Evolutionary conservation across 306 rosid genomes (phyloP).

Genomic region (Acmispon strigosus): DNA sequence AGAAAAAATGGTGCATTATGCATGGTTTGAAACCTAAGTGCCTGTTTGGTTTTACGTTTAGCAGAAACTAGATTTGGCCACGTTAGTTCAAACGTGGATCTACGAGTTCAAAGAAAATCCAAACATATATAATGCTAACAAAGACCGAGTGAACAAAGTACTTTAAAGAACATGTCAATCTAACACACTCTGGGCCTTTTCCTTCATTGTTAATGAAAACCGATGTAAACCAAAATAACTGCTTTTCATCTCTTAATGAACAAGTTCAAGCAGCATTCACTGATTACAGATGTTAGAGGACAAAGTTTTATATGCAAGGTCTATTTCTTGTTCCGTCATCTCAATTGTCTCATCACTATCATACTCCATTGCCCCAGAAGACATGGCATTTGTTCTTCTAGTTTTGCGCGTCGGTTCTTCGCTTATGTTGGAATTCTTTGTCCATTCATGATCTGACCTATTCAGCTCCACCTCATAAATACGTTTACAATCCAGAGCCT

Average conservation of each 20-base stretch:
- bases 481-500: slow-evolving; percentile 55
- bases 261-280: slow-evolving; percentile 23
- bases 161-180: not conserved
- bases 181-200: not conserved
- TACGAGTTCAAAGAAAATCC: too few species aligned
- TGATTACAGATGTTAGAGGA: slow-evolving; percentile 32
- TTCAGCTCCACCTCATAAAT: slow-evolving; percentile 60
- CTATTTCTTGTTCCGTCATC: slow-evolving; percentile 90
- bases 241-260: slow-evolving; percentile 7
- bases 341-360: slow-evolving; percentile 86
- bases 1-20: too few species aligned
- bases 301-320: slow-evolving; percentile 49
- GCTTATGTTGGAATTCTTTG: slow-evolving; percentile 28
- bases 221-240: not conserved
- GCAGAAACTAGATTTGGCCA: too few species aligned
- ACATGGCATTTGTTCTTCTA: slow-evolving; percentile 21
- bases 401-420: slow-evolving; percentile 17
- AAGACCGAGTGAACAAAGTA: not conserved
- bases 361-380: slow-evolving; percentile 32
- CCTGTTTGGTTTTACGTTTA: too few species aligned
- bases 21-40: too few species aligned
- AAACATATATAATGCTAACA: not conserved
- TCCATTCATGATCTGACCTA: slow-evolving; percentile 29
- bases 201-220: not conserved
- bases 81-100: too few species aligned